phyloP scores from a whole-genome alignment of 2,329 filamentous ascomycete species.

The Trichoderma sp. region DNA sequence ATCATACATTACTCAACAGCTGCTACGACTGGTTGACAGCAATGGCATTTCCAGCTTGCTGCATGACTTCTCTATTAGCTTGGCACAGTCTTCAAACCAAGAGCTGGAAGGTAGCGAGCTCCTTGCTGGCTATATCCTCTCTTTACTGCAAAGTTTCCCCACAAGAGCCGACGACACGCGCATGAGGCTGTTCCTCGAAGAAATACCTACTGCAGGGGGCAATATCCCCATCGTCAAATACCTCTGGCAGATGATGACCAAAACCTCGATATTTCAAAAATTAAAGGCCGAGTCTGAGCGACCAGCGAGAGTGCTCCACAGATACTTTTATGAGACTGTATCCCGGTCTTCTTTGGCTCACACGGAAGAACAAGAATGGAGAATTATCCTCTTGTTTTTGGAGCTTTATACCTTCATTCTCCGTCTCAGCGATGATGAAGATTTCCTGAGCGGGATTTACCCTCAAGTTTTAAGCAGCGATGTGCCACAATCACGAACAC shows the following conservation, averaged over 20 bases:
- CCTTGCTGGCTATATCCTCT: constrained; percentile 83
- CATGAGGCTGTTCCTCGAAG: constrained; percentile 80
- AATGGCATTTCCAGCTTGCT: constrained; percentile 63
- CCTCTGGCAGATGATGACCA: constrained; percentile 70
- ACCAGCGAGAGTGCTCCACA: constrained; percentile 35
- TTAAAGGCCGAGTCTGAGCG: constrained; percentile 36
- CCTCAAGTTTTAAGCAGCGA: constrained; percentile 42
- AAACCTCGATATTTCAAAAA: constrained; percentile 45
- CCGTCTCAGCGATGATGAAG: constrained; percentile 92
- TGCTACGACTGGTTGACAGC: constrained; percentile 73
- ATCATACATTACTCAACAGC: constrained; percentile 63
- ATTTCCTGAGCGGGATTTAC: constrained; percentile 72
- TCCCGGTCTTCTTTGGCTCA: constrained; percentile 28
- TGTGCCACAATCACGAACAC: constrained; percentile 51
- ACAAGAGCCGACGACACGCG: constrained; percentile 81
- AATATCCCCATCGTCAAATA: constrained; percentile 63
- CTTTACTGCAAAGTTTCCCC: constrained; percentile 83
- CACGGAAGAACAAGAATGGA: constrained; percentile 67
- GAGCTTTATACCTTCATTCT: constrained; percentile 93
- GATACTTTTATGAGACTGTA: constrained; percentile 38
- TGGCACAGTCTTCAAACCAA: constrained; percentile 36
- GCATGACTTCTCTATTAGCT: constrained; percentile 38
- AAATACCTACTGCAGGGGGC: constrained; percentile 48
- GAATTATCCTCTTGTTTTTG: constrained; percentile 83
- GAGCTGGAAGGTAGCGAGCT: constrained; percentile 56